Evolutionary conservation across 768 basidiomycete genomes (phyloP), one percentile per base, ranked within the genome.

Genomic region (Symmetrospora coprosmae): DNA sequence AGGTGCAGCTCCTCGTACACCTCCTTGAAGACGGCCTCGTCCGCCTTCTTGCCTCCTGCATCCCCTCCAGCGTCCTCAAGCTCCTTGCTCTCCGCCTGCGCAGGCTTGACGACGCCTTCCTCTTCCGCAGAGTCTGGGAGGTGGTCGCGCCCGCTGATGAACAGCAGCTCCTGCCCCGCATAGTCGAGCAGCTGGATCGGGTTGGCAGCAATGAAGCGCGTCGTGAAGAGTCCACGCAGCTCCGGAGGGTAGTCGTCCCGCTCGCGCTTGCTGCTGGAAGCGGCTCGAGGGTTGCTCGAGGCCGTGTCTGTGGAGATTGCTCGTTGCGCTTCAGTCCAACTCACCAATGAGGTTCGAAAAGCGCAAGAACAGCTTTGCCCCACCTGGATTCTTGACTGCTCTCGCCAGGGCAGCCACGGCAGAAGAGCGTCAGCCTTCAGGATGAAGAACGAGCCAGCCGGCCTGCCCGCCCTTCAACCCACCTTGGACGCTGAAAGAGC

Each of bases 401-500:
- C 6, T n/a, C 14, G 21, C 14, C 19, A 50, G 19, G 19, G 31
- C 9, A 28, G 35, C 1, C n/a, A 8, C 1, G 25, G 17, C 13
- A 17, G 30, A 46, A 17, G 21, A 5, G 43, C 23, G 6, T 31
- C 41, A 14, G 3, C 6, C 27, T 19, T n/a, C 30, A 17, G 50
- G 39, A 41, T 16, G 43, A 39, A 4, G 17, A 14, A 19, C 46
- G 27, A n/a, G 8, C 5, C 11, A 8, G n/a, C n/a, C n/a, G n/a
- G n/a, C n/a, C n/a, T n/a, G n/a, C n/a, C n/a, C n/a, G n/a, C 33
- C 7, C 27, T 4, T 34, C 33, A 4, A 25, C 55, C 30, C 14
- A 65, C 55, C 78, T 63, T 82, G 81, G 4, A 83, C 37, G 16
- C 80, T 72, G 64, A 82, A 83, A 0, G 78, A 78, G 0, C 78